A percentile compares a stretch with the other conserved stretches of the same genome.
These are phyloP conservation scores for Isatis tinctoria DNA, from an alignment of 345 rosid genomes.

Conservation along the genomic window DNA sequence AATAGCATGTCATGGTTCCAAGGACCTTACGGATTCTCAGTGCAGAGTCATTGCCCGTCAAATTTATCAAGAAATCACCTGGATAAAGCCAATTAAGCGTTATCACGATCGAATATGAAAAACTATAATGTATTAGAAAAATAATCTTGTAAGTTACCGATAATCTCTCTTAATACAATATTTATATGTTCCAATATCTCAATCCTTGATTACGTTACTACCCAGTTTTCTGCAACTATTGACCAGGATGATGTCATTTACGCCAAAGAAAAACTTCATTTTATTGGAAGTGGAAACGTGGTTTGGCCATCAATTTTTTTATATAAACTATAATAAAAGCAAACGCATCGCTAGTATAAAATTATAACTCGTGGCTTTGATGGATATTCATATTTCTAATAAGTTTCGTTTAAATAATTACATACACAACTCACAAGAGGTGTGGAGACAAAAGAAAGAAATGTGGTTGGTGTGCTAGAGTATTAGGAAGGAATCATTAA, in stretches of 20 bases:
- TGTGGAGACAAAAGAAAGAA: neutral
- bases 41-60: too few species aligned
- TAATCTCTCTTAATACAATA: neutral
- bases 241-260: neutral
- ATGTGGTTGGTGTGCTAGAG: neutral
- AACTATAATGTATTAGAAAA: too few species aligned
- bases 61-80: too few species aligned
- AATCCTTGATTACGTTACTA: neutral
- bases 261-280: neutral
- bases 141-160: neutral
- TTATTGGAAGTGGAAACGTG: neutral
- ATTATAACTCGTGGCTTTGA: neutral
- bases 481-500: conserved; percentile 1
- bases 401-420: neutral
- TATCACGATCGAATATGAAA: too few species aligned
- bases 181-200: neutral
- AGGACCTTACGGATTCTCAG: too few species aligned
- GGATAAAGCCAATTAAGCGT: too few species aligned
- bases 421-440: neutral
- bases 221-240: neutral
- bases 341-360: neutral
- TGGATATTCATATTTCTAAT: neutral
- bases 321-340: neutral
- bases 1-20: too few species aligned
- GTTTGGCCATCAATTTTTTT: neutral